Evolutionary conservation across 805 yeast genomes (phyloP), one percentile per base, ranked within the genome.

Genomic region (Candida loeiensis): DNA sequence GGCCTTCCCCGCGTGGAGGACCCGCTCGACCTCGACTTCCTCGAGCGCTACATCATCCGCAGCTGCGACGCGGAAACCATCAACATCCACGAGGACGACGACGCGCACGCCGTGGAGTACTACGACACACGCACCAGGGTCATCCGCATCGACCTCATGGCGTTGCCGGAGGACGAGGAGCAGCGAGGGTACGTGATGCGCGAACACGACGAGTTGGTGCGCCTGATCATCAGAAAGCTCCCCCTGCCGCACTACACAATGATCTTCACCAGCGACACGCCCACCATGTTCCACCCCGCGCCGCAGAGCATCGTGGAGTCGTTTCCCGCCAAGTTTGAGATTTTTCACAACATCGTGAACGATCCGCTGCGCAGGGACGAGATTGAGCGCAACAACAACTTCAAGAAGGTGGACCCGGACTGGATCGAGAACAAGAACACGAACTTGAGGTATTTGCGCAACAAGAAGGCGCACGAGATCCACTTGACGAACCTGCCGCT

Each of bases 201-300:
- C 11, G 53, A 61, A 20, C 64, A 72, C 35, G 80, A 76, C 47
- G 73, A 69, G 34, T 60, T 66, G 34, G 50, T 86, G 8, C 66
- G 83, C 38, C 68, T 69, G 14, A 69, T 85, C 3, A 45, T 85
- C n/a, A 73, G 85, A 26, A 78, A 76, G 40, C 58, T 85, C 9
- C 96, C 96, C 1, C 71, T 90, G 0, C 95, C 96, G 0, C 75
- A 77, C 44, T 74, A 73, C 40, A 67, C 88, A 2, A 61, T 89
- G 2, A 57, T 87, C 2, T 66, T 79, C 43, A 77, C 89, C 4
- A 55, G 65, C 12, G 48, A 51, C 30, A 42, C 42, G 9, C 39
- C 53, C n/a, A 34, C 44, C 7, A 38, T 45, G 1, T 43, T 49
- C 20, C 69, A 62, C 43, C 72, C 73, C 2, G 36, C 55, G 1